These are phyloP conservation scores for Puya raimondii DNA, from an alignment of 176 grass and related monocot genomes.

Conservation along the genomic window DNA sequence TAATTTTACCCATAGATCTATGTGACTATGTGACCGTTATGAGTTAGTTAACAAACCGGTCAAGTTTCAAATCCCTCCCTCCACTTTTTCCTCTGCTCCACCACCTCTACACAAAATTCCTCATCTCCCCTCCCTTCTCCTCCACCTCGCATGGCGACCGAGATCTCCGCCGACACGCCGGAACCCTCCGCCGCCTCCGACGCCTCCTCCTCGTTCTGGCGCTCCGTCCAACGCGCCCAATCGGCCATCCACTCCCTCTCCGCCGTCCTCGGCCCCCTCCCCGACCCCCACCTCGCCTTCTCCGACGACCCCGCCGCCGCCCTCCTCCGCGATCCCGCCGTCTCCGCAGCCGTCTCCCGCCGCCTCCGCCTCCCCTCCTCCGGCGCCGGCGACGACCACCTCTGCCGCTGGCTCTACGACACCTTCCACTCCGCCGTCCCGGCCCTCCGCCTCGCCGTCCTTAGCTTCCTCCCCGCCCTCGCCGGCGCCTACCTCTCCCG, in stretches of 20 bases:
- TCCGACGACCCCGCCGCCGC: constrained; percentile 32
- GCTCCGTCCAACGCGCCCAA: constrained; percentile 35
- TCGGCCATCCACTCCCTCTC: constrained; percentile 40
- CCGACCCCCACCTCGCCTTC: constrained; percentile 10
- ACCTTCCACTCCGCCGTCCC: constrained; percentile 49
- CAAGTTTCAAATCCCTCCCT: too few relatives aligned
- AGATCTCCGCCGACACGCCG: background rate
- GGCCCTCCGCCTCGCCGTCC: constrained; percentile 57
- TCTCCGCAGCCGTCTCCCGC: constrained; percentile 21
- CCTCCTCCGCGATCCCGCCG: constrained; percentile 44
- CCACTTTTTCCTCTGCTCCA: too few relatives aligned
- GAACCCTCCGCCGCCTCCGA: background rate
- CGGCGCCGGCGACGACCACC: constrained; percentile 40
- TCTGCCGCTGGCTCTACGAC: constrained; percentile 88
- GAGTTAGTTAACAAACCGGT: too few relatives aligned
- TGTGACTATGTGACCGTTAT: too few relatives aligned
- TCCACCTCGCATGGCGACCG: too few relatives aligned
- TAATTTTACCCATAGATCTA: too few relatives aligned
- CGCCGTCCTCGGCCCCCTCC: constrained; percentile 34
- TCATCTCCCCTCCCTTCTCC: too few relatives aligned
- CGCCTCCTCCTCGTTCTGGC: background rate
- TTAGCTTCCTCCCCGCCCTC: constrained; percentile 50
- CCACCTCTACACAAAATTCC: too few relatives aligned
- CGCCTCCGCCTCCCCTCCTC: constrained; percentile 32
- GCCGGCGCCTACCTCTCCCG: constrained; percentile 62